Conservation (phyloP, 441 rosid species). For the Geranium incanum region DNA sequence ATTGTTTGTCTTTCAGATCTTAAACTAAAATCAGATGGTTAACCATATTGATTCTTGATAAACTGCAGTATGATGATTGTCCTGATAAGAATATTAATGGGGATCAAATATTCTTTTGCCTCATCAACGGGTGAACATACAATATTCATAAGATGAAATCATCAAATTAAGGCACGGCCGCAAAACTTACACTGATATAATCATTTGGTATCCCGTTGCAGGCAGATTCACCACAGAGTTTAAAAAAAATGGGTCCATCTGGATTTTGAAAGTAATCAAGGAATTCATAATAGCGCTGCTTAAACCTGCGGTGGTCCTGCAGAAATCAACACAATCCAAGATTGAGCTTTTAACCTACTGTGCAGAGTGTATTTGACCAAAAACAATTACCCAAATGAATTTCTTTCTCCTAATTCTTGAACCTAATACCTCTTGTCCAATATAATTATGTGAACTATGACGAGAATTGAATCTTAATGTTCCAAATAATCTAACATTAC, state of each 20-base stretch:
- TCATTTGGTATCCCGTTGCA: constrained; percentile 75
- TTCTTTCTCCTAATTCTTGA: background rate
- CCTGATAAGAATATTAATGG: background rate
- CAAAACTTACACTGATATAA: constrained; percentile 47
- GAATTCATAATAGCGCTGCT: constrained; percentile 74
- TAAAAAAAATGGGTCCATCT: constrained; percentile 72
- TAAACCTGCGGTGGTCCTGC: constrained; percentile 64
- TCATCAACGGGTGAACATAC: background rate
- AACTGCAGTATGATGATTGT: background rate
- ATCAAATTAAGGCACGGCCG: background rate
- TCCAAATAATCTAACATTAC: no score
- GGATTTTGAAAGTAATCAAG: constrained; percentile 56
- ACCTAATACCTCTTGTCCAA: background rate
- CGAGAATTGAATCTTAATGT: no score
- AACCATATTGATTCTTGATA: background rate
- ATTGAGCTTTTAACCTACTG: background rate
- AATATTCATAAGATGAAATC: background rate
- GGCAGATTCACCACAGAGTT: constrained; percentile 71
- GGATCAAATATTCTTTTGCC: background rate
- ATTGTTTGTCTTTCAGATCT: background rate
- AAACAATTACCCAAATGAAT: no score
- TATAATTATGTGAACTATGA: background rate
- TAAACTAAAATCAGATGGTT: background rate
- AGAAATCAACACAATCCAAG: background rate
- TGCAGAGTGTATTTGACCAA: no score